phyloP scores from a whole-genome alignment of 1,139 yeast genomes.

The Kodamaea suecica region DNA sequence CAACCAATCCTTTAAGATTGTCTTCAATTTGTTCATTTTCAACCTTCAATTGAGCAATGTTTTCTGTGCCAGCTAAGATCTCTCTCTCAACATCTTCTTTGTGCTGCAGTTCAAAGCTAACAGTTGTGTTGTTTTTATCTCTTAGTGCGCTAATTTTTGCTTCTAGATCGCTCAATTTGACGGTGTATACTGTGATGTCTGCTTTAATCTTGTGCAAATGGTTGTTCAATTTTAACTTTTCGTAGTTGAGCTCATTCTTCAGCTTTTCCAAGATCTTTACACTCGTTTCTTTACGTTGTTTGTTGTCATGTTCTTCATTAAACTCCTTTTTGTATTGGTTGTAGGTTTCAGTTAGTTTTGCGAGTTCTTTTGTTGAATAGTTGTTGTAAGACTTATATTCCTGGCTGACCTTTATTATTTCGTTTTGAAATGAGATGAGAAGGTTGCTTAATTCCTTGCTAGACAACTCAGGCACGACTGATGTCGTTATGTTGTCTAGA shows the following conservation, averaged over 20 bases:
- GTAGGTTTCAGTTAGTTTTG: slow-evolving; percentile 20
- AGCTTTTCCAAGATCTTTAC: slow-evolving; percentile 34
- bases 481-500: slow-evolving; percentile 8
- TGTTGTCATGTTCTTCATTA: slow-evolving; percentile 32
- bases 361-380: slow-evolving; percentile 22
- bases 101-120: slow-evolving; percentile 23
- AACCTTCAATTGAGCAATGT: slow-evolving; percentile 16
- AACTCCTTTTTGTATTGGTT: slow-evolving; percentile 24
- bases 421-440: slow-evolving; percentile 28
- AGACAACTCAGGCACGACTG: slow-evolving; percentile 9
- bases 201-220: slow-evolving; percentile 26
- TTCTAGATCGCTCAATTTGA: slow-evolving; percentile 25
- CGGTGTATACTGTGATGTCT: slow-evolving; percentile 17
- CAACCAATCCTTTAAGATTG: slow-evolving; percentile 19
- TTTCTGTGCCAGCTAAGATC: slow-evolving; percentile 13
- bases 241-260: slow-evolving; percentile 29
- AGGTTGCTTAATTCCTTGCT: slow-evolving; percentile 19
- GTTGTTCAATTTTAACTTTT: slow-evolving; percentile 32
- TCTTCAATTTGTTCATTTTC: slow-evolving; percentile 28
- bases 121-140: slow-evolving; percentile 24
- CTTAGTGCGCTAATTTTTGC: slow-evolving; percentile 23
- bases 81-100: slow-evolving; percentile 17
- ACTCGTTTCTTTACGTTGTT: slow-evolving; percentile 30
- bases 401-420: slow-evolving; percentile 22
- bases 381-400: slow-evolving; percentile 27